These are phyloP conservation scores for Cercospora sp. DNA, from an alignment of 2,329 filamentous ascomycete species.

Conservation along the genomic window DNA sequence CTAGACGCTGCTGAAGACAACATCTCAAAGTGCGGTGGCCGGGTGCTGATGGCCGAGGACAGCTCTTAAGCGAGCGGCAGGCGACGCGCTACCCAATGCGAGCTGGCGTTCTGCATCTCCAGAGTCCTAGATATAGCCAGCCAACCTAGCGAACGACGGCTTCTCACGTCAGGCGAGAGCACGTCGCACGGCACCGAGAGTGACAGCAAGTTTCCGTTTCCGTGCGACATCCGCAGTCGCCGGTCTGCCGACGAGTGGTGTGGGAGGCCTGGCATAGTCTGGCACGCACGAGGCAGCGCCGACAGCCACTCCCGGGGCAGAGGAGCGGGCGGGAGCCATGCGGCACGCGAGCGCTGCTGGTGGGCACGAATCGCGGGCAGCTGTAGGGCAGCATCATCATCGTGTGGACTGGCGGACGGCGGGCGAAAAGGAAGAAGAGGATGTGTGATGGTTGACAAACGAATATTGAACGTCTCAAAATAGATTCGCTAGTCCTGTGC, in stretches of 20 bases:
- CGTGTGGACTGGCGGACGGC: background rate
- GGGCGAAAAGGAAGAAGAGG: background rate
- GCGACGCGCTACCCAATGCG: background rate
- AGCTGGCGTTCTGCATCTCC: background rate
- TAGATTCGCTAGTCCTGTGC: no score
- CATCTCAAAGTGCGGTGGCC: background rate
- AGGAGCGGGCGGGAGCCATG: background rate
- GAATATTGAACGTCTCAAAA: background rate
- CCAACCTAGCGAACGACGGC: constrained; percentile 5
- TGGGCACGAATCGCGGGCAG: background rate
- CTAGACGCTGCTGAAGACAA: background rate
- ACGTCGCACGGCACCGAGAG: background rate
- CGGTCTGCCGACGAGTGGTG: background rate
- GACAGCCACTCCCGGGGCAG: background rate
- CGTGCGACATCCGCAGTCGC: background rate
- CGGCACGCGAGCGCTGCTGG: background rate
- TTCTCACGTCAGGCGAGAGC: background rate
- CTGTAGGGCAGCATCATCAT: background rate
- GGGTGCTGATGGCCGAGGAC: background rate
- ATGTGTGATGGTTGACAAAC: background rate
- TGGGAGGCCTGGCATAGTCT: background rate
- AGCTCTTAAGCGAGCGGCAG: background rate
- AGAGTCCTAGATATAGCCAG: background rate
- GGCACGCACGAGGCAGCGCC: background rate
- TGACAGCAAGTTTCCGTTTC: background rate